Evolutionary conservation across 1,139 yeast genomes (phyloP), one percentile per base, ranked within the genome.

Genomic region (Hansenula anomala): DNA sequence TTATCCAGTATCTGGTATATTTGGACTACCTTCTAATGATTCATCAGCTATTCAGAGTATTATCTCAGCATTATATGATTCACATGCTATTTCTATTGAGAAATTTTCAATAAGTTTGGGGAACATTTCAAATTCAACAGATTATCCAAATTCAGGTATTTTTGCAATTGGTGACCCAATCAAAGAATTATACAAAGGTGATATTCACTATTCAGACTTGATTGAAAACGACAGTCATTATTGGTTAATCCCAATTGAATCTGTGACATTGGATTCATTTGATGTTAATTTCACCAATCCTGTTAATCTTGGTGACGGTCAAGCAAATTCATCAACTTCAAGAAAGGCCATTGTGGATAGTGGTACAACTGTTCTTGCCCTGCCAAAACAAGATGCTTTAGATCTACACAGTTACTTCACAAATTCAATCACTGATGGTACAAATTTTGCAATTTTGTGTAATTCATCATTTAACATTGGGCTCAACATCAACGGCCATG

Each of bases 321-420:
- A 41, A 8, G 16, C 7, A 4, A 41, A 40, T 29, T 36, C 55
- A 12, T 58, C 56, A 1, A 17, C 47, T 10, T 47, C 59, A 20
- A 64, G 79, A 55, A 53, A 61, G 4, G 80, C 78, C 6, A 66
- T 80, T 32, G 63, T 80, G 22, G 89, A 80, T 52, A 76, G 85
- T 12, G 88, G 87, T 15, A 79, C 87, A 2, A 80, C 87, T 0
- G 73, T 82, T 3, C 58, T 80, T 20, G 75, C 77, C 7, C 59
- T 78, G 37, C 79, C 85, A 3, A 59, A 70, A n/a, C 60, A 58
- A 17, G 86, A 80, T 51, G 86, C 87, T 2, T 50, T 67, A 30
- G 58, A 46, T 20, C 42, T 80, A 13, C 87, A 80, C 52, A 52
- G 73, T 13, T 76, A 66, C 51, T 79, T 82, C 39, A 49, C 58